Conservation (phyloP, 768 basidiomycete genomes). For the Suillus alpinus region DNA sequence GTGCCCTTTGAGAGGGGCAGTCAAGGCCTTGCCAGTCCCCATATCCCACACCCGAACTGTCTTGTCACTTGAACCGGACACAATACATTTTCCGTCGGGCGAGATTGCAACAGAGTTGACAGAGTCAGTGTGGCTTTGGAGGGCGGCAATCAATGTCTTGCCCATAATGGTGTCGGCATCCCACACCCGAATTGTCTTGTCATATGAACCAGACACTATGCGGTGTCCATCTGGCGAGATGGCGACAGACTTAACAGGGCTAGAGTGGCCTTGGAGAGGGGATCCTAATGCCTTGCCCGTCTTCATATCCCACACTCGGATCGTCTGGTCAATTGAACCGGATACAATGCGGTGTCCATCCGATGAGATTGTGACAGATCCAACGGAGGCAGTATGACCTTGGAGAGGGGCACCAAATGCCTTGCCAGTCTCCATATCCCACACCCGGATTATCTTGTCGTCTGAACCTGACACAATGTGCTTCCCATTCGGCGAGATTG, state of each 20-base stretch:
- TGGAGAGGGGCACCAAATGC: not conserved
- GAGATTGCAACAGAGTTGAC: not conserved
- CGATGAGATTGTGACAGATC: not conserved
- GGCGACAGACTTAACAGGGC: not conserved
- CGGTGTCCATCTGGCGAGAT: conserved; percentile 3
- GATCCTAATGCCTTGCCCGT: not conserved
- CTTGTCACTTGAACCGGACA: not conserved
- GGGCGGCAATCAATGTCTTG: no score
- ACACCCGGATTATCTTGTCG: conserved; percentile 6
- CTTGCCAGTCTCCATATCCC: conserved; percentile 4
- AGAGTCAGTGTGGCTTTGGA: no score
- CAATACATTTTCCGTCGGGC: not conserved
- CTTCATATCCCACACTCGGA: conserved; percentile 2
- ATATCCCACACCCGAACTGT: not conserved
- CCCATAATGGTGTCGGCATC: not conserved
- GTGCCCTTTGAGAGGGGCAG: not conserved
- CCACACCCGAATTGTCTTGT: conserved; percentile 4
- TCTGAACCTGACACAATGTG: not conserved
- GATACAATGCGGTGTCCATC: conserved; percentile 1
- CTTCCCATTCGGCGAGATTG: not conserved
- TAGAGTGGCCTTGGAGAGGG: conserved; percentile 1
- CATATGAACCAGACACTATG: conserved; percentile 2
- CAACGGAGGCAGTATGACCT: not conserved
- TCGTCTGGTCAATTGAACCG: not conserved
- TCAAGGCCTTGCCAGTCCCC: no score